Base-by-base conservation (phyloP, 768 basidiomycete species). In the Agaricus sinodeliciosus region DNA sequence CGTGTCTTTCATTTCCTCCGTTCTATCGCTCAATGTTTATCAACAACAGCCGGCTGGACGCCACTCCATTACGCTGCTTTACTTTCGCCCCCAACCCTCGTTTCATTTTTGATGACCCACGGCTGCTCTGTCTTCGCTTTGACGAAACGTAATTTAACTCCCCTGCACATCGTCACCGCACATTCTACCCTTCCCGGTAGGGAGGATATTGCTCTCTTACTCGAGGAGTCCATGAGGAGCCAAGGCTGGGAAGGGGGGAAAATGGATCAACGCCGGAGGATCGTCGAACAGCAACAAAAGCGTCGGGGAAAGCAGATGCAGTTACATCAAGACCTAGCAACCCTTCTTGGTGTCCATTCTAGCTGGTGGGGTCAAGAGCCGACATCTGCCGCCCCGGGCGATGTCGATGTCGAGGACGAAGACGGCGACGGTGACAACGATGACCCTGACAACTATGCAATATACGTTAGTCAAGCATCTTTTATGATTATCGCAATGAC, bases 1-100 rank as follows among this genome's bases (percentile, higher is more conserved):
- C n/a, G 39, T 7, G 36, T 12, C 26, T 28, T 43, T 31, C 35
- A 22, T 49, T 41, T n/a, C 51, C 19, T 41, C 16, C 47, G 16
- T 49, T 43, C 15, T 43, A 28, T 60, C 15, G 49, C 41, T 55
- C 35, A 16, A 50, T 18, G 11, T 11, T 11, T 49, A 27, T 54
- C 57, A 31, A 43, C 56, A 43, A 53, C 60, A 96, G 94, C 81
- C 55, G 94, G 95, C 31, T 98, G 96, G 96, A 93, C 91, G 9
- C 84, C 94, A 3, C 75, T 99, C 11, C 95, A 97, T 62, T 86
- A 95, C 70, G 92, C 95, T 7, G 89, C 89, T 7, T 69, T 98
- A 48, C 72, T 90, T 35, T 84, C 91, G 11, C 93, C 95, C 28
- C 90, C 94, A 2, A 94, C 94, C 2, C 73, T 98, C 18, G 80